Conservation (phyloP, 2,329 filamentous ascomycete species). For the Apiospora saccharicola region DNA sequence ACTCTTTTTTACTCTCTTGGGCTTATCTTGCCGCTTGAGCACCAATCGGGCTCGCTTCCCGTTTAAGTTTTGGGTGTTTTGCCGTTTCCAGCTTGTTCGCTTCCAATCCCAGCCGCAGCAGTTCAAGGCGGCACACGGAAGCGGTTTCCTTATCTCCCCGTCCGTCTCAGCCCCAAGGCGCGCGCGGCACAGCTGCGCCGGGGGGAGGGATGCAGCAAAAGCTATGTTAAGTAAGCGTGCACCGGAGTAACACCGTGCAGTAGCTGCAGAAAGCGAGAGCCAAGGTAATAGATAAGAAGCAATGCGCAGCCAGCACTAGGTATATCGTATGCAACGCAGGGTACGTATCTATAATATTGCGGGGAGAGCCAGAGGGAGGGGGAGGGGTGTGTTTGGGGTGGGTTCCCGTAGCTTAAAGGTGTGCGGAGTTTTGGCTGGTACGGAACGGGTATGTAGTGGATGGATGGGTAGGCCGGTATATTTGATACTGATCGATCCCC, state of each 20-base stretch:
- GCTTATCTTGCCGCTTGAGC: not conserved
- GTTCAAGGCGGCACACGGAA: not conserved
- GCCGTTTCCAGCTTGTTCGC: not conserved
- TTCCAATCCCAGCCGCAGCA: not conserved
- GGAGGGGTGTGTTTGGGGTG: constrained; percentile 2
- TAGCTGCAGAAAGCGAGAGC: not conserved
- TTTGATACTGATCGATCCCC: constrained; percentile 12
- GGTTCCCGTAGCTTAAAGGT: constrained; percentile 10
- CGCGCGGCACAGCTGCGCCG: not conserved
- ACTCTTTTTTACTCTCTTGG: not conserved
- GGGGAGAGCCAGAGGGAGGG: not conserved
- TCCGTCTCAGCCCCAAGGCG: constrained; percentile 1
- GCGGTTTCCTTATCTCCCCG: constrained; percentile 5
- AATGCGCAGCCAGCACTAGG: not conserved
- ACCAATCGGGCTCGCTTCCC: not conserved
- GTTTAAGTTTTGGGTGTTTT: not conserved
- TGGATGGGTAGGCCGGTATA: not conserved
- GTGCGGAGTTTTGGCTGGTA: not conserved
- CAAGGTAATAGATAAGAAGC: constrained; percentile 16
- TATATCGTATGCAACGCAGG: not conserved
- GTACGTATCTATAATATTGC: constrained; percentile 12
- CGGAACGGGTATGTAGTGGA: not conserved
- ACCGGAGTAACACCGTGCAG: not conserved
- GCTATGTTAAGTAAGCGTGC: not conserved
- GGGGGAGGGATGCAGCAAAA: not conserved